Evolutionary conservation across 345 rosid genomes (phyloP).

Genomic region (Moringa oleifera): DNA sequence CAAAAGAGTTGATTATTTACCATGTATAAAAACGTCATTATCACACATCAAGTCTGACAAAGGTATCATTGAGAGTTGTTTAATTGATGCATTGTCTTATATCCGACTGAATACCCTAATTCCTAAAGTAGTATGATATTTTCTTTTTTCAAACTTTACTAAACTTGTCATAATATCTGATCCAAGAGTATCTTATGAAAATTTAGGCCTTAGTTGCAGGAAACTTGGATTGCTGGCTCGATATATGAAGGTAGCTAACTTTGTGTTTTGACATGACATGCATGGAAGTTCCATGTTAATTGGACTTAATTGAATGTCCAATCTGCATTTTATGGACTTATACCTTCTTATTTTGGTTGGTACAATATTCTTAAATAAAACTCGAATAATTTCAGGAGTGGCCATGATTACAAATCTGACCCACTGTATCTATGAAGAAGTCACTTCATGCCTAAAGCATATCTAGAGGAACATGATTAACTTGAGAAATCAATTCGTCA

Average conservation of each 20-base stretch:
- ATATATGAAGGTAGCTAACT: conserved; percentile 77
- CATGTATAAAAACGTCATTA: conserved; percentile 56
- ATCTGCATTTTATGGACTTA: no score
- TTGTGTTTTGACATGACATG: background rate
- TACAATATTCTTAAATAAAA: no score
- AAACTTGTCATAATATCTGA: conserved; percentile 17
- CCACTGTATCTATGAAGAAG: background rate
- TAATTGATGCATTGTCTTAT: conserved; percentile 7
- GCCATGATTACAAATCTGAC: no score
- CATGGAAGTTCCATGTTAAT: no score
- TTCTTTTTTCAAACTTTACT: background rate
- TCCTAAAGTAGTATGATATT: background rate
- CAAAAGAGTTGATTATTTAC: conserved; percentile 85
- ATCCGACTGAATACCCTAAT: background rate
- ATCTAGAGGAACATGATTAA: no score
- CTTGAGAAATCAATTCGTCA: no score
- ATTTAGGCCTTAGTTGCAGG: conserved; percentile 52
- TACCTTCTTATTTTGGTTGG: no score
- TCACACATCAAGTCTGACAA: conserved; percentile 51
- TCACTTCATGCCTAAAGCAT: background rate
- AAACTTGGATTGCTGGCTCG: conserved; percentile 75
- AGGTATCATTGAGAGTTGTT: conserved; percentile 39
- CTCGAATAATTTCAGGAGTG: no score
- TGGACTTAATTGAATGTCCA: no score
- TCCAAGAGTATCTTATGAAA: conserved; percentile 24